Evolutionary conservation across 108 stramenopile genomes (phyloP).

Genomic region (Thalassiosira profunda): DNA sequence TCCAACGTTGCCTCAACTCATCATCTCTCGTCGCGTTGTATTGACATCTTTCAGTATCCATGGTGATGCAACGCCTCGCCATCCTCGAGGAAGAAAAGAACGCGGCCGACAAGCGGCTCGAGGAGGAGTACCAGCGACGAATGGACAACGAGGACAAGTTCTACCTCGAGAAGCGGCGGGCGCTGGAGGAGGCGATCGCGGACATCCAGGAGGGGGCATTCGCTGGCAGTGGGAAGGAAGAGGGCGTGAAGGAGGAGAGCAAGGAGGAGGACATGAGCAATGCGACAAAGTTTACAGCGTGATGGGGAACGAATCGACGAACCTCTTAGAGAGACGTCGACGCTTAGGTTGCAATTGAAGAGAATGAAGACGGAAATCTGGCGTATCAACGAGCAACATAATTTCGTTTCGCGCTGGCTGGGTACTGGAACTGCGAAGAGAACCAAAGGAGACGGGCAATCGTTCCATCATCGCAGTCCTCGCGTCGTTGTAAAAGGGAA

Average conservation of each 20-base stretch:
- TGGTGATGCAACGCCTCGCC: conserved; percentile 79
- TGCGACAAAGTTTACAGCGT: no score
- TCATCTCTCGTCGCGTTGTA: neutral
- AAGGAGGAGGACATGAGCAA: neutral
- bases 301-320: no score
- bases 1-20: no score
- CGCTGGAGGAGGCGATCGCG: conserved; percentile 76
- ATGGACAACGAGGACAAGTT: conserved; percentile 76
- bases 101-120: conserved; percentile 68
- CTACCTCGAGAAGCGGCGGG: conserved; percentile 74
- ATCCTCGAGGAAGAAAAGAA: conserved; percentile 86
- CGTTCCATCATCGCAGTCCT: no score
- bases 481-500: no score
- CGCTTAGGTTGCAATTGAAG: no score
- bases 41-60: conserved; percentile 36
- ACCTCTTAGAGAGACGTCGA: no score
- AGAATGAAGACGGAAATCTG: no score
- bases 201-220: conserved; percentile 62
- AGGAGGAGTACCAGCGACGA: conserved; percentile 82
- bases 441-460: no score
- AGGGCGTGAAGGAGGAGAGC: conserved; percentile 9
- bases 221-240: conserved; percentile 1
- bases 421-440: no score
- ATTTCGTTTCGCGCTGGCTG: no score
- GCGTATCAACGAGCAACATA: no score